phyloP scores from a whole-genome alignment of 2,329 filamentous ascomycete genomes.

The Metarhizium guizhouense region DNA sequence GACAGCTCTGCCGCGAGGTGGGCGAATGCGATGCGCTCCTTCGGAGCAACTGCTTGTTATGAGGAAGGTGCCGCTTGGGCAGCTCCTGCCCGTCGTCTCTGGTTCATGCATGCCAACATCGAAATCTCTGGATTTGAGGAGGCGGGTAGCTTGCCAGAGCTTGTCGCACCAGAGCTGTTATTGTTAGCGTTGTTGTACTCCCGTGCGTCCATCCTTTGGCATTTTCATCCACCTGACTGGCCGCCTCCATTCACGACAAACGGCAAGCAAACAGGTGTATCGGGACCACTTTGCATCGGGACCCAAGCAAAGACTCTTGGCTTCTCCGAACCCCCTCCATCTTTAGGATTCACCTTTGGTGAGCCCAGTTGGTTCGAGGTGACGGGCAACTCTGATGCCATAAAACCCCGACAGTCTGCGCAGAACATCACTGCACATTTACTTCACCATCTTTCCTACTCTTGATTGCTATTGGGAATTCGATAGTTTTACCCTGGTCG shows the following conservation, averaged over 20 bases:
- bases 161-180: too few relatives aligned
- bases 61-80: too few relatives aligned
- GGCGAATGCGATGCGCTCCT: not conserved
- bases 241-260: not conserved
- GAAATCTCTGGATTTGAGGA: too few relatives aligned
- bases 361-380: not conserved
- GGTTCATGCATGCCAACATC: too few relatives aligned
- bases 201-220: too few relatives aligned
- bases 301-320: not conserved
- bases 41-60: not conserved
- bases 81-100: too few relatives aligned
- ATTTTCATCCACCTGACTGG: not conserved
- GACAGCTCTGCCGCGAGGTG: not conserved
- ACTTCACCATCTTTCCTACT: not conserved
- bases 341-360: not conserved
- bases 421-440: not conserved
- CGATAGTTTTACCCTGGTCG: not conserved
- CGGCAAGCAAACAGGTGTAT: not conserved
- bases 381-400: not conserved
- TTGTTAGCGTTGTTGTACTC: too few relatives aligned
- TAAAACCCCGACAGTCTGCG: conserved; percentile 16
- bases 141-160: too few relatives aligned
- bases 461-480: not conserved
- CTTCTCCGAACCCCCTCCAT: not conserved
- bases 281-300: not conserved